Evolutionary conservation across 1,139 yeast genomes (phyloP), one percentile per base, ranked within the genome.

Genomic region (Saccharomycopsis crataegensis): DNA sequence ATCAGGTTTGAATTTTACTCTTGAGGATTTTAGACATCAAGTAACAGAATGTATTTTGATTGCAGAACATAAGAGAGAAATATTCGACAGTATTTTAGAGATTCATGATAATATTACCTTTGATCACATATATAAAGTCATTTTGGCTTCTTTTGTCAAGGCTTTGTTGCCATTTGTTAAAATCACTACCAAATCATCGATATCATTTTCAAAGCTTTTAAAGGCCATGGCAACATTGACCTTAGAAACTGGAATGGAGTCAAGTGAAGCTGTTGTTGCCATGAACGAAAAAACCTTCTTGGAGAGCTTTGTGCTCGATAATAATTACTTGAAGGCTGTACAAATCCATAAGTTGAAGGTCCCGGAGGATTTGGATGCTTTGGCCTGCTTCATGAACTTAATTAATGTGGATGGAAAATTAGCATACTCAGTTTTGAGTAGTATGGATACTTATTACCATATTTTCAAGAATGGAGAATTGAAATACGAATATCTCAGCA

Each of bases 371-470:
- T 14, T 34, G 2, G 48, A 44, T 8, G 47, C 59, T 6, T 52
- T 56, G 9, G 42, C 37, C 8, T 28, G 48, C 8, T 52, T 54
- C 8, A 17, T 54, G 12, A 49, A 48, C 34, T 43, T 56, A 7
- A 22, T 55, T 14, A 37, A 45, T 31, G 38, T 56, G 12, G 57
- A 56, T 47, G 57, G 57, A 3, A 37, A 34, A 12, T 33, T 56
- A 17, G 54, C 56, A 3, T 22, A 22, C 33, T 32, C 43, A 8
- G 42, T 52, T 16, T 46, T 56, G 28, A 8, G 40, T 3, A 38
- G 41, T 6, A 31, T 52, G 37, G 42, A 51, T 36, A 51, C 59
- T 12, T 56, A 56, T 43, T 47, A 49, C n/a, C 57, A 56, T 43
- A 46, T 51, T 22, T 56, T 55, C 49, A 48, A 46, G 46, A 38